Evolutionary conservation across 129 eudicot genomes (phyloP), one percentile per base, ranked within the genome.

Genomic region (Flaveria linearis): DNA sequence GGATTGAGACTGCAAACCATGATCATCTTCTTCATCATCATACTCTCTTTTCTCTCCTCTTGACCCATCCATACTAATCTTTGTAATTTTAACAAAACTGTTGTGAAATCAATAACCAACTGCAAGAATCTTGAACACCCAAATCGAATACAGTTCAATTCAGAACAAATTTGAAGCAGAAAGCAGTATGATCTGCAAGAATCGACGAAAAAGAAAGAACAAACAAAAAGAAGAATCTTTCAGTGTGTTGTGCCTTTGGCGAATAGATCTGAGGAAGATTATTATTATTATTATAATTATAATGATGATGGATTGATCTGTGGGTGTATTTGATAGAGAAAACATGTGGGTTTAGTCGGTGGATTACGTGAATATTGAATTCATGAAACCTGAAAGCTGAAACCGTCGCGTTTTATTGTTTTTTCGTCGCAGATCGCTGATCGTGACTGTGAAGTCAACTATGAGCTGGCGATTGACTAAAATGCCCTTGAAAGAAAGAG

Each of bases 41-140:
- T 72, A 77, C 33, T 57, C 85, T 81, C 90, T 80, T 80, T 86
- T 86, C 47, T 80, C 88, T 53, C 78, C 76, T 81, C 82, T 76
- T 77, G 85, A 76, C 70, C 83, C 72, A 78, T 85, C 86, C 88
- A 85, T 85, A 67, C 79, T 61, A 80, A 55, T 41, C 52, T 25
- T 66, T 58, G 16, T n/a, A 65, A 77, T 75, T 73, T 60, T 52
- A 58, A 57, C 62, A 47, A 71, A 71, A 36, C 36, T 20, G 68
- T 13, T 20, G 39, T 52, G 28, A 39, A 33, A 60, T 20, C 68
- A 57, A 22, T 3, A 12, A 50, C 14, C 55, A 51, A 25, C 14
- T 36, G 52, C 50, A 36, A 33, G 71, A 57, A 56, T 71, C 68
- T 81, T 74, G 62, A 56, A 61, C 2, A 55, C 84, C 79, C 80